Evolutionary conservation across 208 protist genomes (phyloP).

Genomic region (Leishmania martiniquensis): DNA sequence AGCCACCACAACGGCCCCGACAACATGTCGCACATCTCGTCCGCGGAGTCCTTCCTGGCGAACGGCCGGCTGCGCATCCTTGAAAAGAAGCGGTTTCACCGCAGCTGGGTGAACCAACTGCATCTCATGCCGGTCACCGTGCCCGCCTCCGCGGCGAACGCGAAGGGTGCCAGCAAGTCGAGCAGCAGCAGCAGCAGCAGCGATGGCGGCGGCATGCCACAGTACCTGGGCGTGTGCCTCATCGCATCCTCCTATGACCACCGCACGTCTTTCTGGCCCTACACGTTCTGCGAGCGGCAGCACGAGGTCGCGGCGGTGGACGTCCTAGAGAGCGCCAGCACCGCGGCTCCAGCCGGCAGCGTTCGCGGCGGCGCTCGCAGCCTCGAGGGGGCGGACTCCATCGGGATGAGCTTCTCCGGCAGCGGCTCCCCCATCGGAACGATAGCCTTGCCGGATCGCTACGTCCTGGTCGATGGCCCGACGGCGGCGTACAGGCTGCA

Average conservation of each 20-base stretch:
- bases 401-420: neutral
- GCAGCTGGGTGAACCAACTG: constrained; percentile 73
- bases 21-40: constrained; percentile 25
- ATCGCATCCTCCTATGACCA: constrained; percentile 76
- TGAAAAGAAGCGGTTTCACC: constrained; percentile 67
- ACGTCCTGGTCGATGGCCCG: constrained; percentile 41
- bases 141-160: constrained; percentile 10
- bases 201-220: constrained; percentile 44
- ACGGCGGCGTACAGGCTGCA: constrained; percentile 58
- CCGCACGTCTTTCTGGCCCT: constrained; percentile 79
- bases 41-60: constrained; percentile 18
- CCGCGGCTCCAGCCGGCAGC: neutral
- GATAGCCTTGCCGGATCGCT: constrained; percentile 14
- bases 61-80: constrained; percentile 45
- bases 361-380: neutral
- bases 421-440: neutral
- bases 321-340: neutral
- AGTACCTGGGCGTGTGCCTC: constrained; percentile 49
- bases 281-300: constrained; percentile 26
- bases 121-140: constrained; percentile 50
- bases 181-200: constrained; percentile 11
- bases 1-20: constrained; percentile 18
- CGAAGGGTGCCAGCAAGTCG: neutral
- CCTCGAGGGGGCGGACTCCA: neutral
- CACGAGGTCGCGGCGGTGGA: constrained; percentile 8